Percentiles rank a stretch among this genome's conserved stretches.
These are phyloP conservation scores for Colletotrichum eremochloae DNA, from an alignment of 2,329 filamentous ascomycete species.

Conservation along the genomic window DNA sequence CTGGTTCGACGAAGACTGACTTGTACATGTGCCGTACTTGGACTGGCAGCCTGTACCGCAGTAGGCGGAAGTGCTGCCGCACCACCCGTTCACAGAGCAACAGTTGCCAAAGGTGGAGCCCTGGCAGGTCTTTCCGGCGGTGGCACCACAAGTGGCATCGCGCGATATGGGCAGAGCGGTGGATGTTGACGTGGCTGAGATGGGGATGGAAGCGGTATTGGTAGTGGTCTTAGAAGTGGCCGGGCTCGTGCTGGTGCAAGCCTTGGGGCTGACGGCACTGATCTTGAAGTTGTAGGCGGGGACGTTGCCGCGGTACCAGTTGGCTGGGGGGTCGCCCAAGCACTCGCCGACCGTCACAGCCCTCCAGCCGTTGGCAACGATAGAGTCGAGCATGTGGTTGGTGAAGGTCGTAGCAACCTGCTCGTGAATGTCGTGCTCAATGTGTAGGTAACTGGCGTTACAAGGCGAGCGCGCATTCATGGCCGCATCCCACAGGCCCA, in stretches of 20 bases:
- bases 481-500: conserved; percentile 52
- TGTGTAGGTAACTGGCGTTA: conserved; percentile 43
- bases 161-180: conserved; percentile 46
- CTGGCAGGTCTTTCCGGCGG: conserved; percentile 50
- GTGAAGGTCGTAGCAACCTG: conserved; percentile 60
- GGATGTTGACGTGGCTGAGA: conserved; percentile 41
- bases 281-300: conserved; percentile 45
- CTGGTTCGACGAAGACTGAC: conserved; percentile 1
- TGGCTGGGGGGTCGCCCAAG: conserved; percentile 56
- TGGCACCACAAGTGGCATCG: conserved; percentile 52
- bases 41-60: conserved; percentile 43
- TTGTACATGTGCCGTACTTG: conserved; percentile 41
- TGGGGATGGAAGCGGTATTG: conserved; percentile 11
- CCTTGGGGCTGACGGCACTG: conserved; percentile 20
- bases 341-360: conserved; percentile 61
- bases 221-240: conserved; percentile 33
- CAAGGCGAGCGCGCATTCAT: conserved; percentile 48
- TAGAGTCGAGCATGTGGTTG: conserved; percentile 44
- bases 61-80: conserved; percentile 47
- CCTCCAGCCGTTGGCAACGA: conserved; percentile 47
- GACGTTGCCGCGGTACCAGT: conserved; percentile 59
- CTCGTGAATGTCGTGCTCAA: conserved; percentile 61
- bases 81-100: conserved; percentile 57
- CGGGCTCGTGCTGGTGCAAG: conserved; percentile 30
- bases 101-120: conserved; percentile 54